phyloP scores from a whole-genome alignment of 2,329 filamentous ascomycete species.

The Mariannaea sp. region DNA sequence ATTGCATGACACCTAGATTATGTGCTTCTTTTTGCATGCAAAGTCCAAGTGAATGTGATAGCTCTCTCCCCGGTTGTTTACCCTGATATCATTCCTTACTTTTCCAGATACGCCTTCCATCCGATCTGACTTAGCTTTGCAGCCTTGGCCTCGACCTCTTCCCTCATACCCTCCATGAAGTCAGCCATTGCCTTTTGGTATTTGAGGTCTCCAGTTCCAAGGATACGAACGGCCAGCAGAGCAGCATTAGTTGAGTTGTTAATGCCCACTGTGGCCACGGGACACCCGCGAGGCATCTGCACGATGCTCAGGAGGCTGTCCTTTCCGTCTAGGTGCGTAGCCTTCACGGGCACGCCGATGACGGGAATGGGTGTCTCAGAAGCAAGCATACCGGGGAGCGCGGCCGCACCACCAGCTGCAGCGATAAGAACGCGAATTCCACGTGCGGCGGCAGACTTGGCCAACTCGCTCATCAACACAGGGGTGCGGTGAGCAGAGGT shows the following conservation, averaged over 20 bases:
- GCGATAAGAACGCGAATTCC: conserved; percentile 78
- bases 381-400: conserved; percentile 76
- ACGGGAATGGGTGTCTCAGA: conserved; percentile 74
- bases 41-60: too few species aligned
- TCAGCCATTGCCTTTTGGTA: conserved; percentile 57
- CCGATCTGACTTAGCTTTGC: conserved; percentile 1
- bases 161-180: conserved; percentile 11
- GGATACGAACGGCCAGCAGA: conserved; percentile 70
- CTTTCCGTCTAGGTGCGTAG: conserved; percentile 71
- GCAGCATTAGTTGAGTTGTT: conserved; percentile 82
- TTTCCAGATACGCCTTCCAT: conserved; percentile 7
- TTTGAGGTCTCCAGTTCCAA: conserved; percentile 62
- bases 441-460: conserved; percentile 63
- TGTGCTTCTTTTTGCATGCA: too few species aligned
- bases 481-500: conserved; percentile 82
- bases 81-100: background rate
- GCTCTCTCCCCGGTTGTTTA: too few species aligned
- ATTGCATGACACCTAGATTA: too few species aligned
- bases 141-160: conserved; percentile 14
- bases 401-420: conserved; percentile 74
- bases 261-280: conserved; percentile 77
- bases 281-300: conserved; percentile 76
- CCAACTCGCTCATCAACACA: conserved; percentile 69
- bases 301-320: conserved; percentile 76
- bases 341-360: conserved; percentile 78